A percentile compares a stretch with the other conserved stretches of the same genome.
Conservation (phyloP, 2,329 filamentous ascomycete species). For the Aspergillus pseudoglaucus region DNA sequence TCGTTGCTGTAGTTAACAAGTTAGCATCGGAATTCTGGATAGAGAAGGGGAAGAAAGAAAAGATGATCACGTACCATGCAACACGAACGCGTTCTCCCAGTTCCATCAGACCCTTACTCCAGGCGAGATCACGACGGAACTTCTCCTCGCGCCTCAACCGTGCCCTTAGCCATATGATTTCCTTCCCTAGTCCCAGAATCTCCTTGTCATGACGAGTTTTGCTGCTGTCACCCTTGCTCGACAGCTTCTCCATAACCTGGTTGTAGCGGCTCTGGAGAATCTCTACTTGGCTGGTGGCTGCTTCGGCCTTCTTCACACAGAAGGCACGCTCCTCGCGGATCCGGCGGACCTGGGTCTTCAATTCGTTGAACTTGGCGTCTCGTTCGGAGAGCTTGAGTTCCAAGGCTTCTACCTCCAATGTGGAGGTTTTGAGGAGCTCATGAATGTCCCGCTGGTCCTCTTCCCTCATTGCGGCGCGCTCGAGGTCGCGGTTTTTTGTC, state of each 20-base stretch:
- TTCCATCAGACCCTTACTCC: constrained; percentile 80
- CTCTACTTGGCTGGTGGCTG: constrained; percentile 38
- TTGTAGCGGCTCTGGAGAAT: constrained; percentile 56
- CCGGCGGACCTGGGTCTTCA: constrained; percentile 58
- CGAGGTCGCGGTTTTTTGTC: constrained; percentile 44
- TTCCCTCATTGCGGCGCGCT: constrained; percentile 44
- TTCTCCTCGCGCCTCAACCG: constrained; percentile 72
- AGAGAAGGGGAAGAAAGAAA: constrained; percentile 3
- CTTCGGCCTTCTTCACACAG: constrained; percentile 36
- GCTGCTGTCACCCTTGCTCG: constrained; percentile 33
- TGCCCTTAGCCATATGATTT: constrained; percentile 85
- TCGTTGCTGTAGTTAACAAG: constrained; percentile 64
- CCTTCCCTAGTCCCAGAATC: constrained; percentile 74
- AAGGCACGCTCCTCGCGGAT: constrained; percentile 42
- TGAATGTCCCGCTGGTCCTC: constrained; percentile 40
- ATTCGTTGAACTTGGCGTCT: constrained; percentile 56
- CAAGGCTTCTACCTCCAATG: constrained; percentile 55
- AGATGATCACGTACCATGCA: constrained; percentile 66
- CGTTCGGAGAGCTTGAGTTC: constrained; percentile 66
- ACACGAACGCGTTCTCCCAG: constrained; percentile 59
- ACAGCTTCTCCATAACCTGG: constrained; percentile 48
- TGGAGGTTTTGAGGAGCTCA: constrained; percentile 42
- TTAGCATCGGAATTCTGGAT: constrained; percentile 5
- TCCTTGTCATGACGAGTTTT: constrained; percentile 51
- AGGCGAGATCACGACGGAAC: constrained; percentile 73